Conservation (phyloP, 495 filamentous ascomycete genomes). For the Penicillium crystallinum region DNA sequence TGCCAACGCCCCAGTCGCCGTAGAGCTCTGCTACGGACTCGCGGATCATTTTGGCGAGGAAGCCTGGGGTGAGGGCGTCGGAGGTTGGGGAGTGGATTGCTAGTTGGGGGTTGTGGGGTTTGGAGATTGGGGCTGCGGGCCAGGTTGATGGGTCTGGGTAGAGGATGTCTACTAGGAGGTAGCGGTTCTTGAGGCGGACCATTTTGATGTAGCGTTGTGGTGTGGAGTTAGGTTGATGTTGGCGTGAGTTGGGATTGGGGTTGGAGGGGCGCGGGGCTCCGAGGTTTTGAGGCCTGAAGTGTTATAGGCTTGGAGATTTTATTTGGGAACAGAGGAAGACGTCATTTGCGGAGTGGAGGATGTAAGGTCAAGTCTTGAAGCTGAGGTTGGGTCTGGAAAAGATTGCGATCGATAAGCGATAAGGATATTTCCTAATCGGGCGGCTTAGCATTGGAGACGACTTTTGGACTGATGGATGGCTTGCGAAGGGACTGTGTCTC, state of each 20-base stretch:
- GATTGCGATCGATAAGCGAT: conserved; percentile 14
- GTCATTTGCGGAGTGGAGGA: not conserved
- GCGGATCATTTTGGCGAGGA: conserved; percentile 62
- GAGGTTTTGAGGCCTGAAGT: too few species aligned
- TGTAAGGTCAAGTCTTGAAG: not conserved
- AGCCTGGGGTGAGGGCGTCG: conserved; percentile 54
- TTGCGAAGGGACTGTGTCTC: too few species aligned
- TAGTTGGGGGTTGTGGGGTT: conserved; percentile 38
- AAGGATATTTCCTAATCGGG: conserved; percentile 8
- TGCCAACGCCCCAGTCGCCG: conserved; percentile 85
- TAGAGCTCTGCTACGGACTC: conserved; percentile 66
- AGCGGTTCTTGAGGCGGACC: conserved; percentile 94
- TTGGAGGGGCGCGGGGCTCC: too few species aligned
- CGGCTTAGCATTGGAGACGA: not conserved
- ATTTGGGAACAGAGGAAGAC: not conserved
- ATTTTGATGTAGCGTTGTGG: conserved; percentile 42
- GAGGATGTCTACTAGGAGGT: conserved; percentile 85
- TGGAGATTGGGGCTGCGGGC: conserved; percentile 12
- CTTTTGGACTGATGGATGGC: too few species aligned
- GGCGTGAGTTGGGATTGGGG: not conserved
- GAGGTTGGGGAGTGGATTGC: conserved; percentile 73
- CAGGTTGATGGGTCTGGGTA: conserved; percentile 60
- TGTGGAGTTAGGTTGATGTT: not conserved
- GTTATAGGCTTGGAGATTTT: too few species aligned
- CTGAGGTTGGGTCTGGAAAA: conserved; percentile 6